Evolutionary conservation across 148 eudicot species (phyloP).

Genomic region (Linanthus parryae): DNA sequence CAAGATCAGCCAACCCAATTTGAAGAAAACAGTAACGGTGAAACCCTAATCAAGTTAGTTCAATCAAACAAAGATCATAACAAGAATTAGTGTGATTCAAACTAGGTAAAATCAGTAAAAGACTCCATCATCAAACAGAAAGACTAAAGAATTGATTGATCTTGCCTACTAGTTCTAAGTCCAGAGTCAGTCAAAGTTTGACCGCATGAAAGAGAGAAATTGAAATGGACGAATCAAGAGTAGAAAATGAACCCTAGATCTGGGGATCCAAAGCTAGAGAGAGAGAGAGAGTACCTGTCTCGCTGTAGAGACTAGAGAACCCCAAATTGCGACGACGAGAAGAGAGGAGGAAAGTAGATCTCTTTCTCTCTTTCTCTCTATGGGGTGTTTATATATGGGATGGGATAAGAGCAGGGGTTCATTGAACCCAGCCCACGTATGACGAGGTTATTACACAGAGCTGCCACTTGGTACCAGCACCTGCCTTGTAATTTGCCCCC

Average conservation of each 20-base stretch:
- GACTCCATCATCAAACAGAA: not conserved
- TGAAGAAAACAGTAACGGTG: too few relatives aligned
- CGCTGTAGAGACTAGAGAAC: slow-evolving; percentile 14
- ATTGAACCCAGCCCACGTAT: too few relatives aligned
- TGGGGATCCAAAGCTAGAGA: slow-evolving; percentile 37
- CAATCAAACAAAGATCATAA: not conserved
- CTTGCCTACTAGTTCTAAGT: too few relatives aligned
- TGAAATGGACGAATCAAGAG: slow-evolving; percentile 13
- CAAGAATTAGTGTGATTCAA: not conserved
- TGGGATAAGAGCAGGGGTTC: too few relatives aligned
- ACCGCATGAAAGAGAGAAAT: not conserved
- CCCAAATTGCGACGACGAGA: slow-evolving; percentile 23
- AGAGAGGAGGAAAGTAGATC: not conserved
- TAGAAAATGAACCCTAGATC: slow-evolving; percentile 30
- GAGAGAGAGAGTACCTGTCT: slow-evolving; percentile 24
- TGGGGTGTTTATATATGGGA: too few relatives aligned
- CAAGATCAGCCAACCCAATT: too few relatives aligned
- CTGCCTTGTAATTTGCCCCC: too few relatives aligned
- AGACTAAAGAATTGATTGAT: not conserved
- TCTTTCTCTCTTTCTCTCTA: not conserved
- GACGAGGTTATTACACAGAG: too few relatives aligned
- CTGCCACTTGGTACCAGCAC: too few relatives aligned
- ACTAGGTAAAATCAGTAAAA: not conserved
- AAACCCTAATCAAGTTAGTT: not conserved
- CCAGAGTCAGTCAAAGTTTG: too few relatives aligned